Evolutionary conservation across 2,329 filamentous ascomycete genomes (phyloP).

Genomic region (Aspergillus quadrilineatus): DNA sequence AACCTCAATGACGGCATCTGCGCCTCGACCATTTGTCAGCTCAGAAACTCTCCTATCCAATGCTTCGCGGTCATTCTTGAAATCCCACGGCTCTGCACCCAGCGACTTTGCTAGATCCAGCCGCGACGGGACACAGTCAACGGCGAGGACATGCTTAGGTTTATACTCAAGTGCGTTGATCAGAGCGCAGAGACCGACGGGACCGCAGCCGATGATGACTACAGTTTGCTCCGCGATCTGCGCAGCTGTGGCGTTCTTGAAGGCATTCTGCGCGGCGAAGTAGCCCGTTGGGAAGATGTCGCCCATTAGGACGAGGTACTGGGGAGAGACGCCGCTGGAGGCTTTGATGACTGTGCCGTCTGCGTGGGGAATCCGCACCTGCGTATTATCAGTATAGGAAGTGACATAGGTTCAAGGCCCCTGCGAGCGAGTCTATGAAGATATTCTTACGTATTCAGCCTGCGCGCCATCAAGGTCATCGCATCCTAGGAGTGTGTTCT

Average conservation of each 20-base stretch:
- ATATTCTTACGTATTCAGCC: slow-evolving; percentile 64
- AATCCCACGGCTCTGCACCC: slow-evolving; percentile 82
- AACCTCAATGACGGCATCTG: slow-evolving; percentile 80
- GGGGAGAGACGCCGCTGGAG: slow-evolving; percentile 68
- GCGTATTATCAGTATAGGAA: slow-evolving; percentile 16
- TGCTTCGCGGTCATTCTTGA: slow-evolving; percentile 63
- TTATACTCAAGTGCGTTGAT: slow-evolving; percentile 73
- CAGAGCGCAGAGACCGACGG: slow-evolving; percentile 80
- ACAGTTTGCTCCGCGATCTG: slow-evolving; percentile 67
- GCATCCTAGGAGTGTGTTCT: slow-evolving; percentile 69
- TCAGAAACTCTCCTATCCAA: slow-evolving; percentile 70
- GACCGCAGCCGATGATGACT: slow-evolving; percentile 81
- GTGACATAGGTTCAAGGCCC: not conserved
- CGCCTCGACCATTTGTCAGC: slow-evolving; percentile 75
- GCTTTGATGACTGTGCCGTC: slow-evolving; percentile 78
- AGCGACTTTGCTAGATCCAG: slow-evolving; percentile 70
- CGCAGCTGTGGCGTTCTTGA: slow-evolving; percentile 60
- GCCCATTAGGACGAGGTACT: slow-evolving; percentile 80
- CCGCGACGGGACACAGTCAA: slow-evolving; percentile 74
- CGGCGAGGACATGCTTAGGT: slow-evolving; percentile 73
- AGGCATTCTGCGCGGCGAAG: slow-evolving; percentile 77
- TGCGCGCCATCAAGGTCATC: slow-evolving; percentile 71
- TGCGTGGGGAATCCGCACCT: slow-evolving; percentile 72
- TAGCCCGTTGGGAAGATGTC: slow-evolving; percentile 87
- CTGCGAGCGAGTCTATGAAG: not conserved